Conservation (phyloP, 2,329 filamentous ascomycete genomes). For the Pyrenophora teres region DNA sequence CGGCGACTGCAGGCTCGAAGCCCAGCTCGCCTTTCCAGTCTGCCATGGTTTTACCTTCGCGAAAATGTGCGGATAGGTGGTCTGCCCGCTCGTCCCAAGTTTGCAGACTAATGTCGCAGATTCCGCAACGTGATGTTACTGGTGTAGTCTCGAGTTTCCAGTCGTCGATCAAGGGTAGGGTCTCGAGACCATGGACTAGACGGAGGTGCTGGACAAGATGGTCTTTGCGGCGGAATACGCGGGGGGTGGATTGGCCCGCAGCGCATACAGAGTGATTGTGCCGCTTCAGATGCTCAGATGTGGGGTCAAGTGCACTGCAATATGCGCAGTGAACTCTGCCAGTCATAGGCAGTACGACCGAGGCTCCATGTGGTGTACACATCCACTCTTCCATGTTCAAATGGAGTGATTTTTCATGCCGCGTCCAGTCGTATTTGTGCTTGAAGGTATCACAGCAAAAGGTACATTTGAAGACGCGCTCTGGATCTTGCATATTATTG, state of each 20-base stretch:
- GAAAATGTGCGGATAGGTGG: conserved; percentile 58
- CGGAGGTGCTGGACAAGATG: conserved; percentile 64
- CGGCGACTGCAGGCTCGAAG: conserved; percentile 50
- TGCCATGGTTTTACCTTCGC: conserved; percentile 54
- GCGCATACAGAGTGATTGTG: conserved; percentile 66
- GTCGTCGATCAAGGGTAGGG: conserved; percentile 65
- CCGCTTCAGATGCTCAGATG: conserved; percentile 58
- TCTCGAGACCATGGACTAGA: conserved; percentile 62
- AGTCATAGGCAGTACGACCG: conserved; percentile 58
- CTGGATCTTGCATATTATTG: conserved; percentile 14
- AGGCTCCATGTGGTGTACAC: conserved; percentile 60
- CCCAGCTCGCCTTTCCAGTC: conserved; percentile 59
- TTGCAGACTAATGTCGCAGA: conserved; percentile 50
- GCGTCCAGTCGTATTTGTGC: conserved; percentile 36
- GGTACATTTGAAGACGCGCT: conserved; percentile 35
- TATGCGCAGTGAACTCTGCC: conserved; percentile 61
- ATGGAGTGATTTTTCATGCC: conserved; percentile 37
- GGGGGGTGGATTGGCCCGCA: conserved; percentile 63
- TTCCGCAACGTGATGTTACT: conserved; percentile 57
- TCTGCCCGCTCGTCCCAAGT: conserved; percentile 55
- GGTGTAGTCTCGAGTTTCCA: conserved; percentile 59
- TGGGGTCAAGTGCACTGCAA: conserved; percentile 59
- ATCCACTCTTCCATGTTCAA: conserved; percentile 45
- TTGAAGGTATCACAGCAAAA: conserved; percentile 39
- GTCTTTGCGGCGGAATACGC: conserved; percentile 64